Evolutionary conservation across 73 alveolate genomes (phyloP).

Genomic region (Paramecium pentaurelia): DNA sequence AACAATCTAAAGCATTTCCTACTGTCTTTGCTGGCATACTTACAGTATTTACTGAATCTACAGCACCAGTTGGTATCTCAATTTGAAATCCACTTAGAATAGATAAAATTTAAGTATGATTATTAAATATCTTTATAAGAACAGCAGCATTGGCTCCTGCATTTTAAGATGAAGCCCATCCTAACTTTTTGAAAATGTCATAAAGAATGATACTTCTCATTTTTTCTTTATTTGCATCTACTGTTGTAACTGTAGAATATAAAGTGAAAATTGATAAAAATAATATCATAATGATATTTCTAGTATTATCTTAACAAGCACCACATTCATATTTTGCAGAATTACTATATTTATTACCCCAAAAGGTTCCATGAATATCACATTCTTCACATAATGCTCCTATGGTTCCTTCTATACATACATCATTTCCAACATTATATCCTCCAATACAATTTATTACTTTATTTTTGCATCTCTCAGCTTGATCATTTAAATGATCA

Average conservation of each 20-base stretch:
- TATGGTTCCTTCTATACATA: not conserved
- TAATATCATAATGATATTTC: conserved; percentile 10
- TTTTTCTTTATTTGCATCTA: not conserved
- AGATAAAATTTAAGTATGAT: not conserved
- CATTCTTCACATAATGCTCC: conserved; percentile 66
- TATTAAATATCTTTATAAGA: not conserved
- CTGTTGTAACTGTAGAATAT: not conserved
- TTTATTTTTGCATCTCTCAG: conserved; percentile 30
- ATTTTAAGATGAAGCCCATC: conserved; percentile 6
- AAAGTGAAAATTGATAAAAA: conserved; percentile 16
- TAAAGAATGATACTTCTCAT: not conserved
- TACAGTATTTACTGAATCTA: conserved; percentile 34
- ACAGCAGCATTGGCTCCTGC: conserved; percentile 26
- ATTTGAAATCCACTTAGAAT: not conserved
- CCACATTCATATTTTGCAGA: conserved; percentile 46
- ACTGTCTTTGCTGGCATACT: conserved; percentile 49
- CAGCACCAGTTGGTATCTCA: not conserved
- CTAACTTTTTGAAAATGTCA: not conserved
- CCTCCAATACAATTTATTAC: conserved; percentile 45
- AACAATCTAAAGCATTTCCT: conserved; percentile 39
- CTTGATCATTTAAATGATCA: conserved; percentile 23
- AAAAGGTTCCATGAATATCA: conserved; percentile 29
- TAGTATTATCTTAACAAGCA: conserved; percentile 19
- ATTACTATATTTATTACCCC: conserved; percentile 24
- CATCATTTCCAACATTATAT: conserved; percentile 43